Percentiles rank a stretch among this genome's conserved stretches.
Evolutionary conservation across 768 basidiomycete genomes (phyloP).

Genomic region (Lactarius psammicola): DNA sequence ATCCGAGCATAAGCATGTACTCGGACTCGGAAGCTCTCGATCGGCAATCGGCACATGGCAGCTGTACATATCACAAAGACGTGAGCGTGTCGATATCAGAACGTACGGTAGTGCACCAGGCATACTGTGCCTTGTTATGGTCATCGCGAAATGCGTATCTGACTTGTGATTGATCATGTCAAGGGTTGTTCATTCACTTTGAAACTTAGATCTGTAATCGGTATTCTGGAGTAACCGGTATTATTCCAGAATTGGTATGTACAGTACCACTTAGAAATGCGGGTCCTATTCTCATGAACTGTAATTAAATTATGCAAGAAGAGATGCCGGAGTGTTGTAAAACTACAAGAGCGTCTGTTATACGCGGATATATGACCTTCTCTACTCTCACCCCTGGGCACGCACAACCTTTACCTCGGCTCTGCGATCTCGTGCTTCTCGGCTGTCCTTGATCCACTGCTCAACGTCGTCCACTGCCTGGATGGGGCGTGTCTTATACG

Average conservation of each 20-base stretch:
- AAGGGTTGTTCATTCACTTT: too few relatives aligned
- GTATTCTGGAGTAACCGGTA: too few relatives aligned
- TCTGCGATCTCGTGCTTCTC: conserved; percentile 31
- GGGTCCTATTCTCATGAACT: background rate
- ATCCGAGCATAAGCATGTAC: too few relatives aligned
- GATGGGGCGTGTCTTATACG: conserved; percentile 57
- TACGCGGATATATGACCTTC: background rate
- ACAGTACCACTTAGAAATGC: background rate
- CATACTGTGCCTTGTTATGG: too few relatives aligned
- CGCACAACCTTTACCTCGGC: conserved; percentile 1
- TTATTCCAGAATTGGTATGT: background rate
- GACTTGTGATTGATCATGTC: too few relatives aligned
- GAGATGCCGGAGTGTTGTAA: background rate
- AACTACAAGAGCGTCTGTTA: background rate
- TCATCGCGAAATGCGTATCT: too few relatives aligned
- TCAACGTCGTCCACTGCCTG: conserved; percentile 49
- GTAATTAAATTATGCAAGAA: background rate
- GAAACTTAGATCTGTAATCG: too few relatives aligned
- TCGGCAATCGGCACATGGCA: too few relatives aligned
- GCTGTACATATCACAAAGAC: too few relatives aligned
- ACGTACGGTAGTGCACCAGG: too few relatives aligned
- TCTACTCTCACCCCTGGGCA: conserved; percentile 1
- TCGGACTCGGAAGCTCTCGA: too few relatives aligned
- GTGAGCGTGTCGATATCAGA: too few relatives aligned
- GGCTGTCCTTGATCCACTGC: conserved; percentile 52